phyloP scores from a whole-genome alignment of 2,329 filamentous ascomycete genomes.

The Colletotrichum sp. region DNA sequence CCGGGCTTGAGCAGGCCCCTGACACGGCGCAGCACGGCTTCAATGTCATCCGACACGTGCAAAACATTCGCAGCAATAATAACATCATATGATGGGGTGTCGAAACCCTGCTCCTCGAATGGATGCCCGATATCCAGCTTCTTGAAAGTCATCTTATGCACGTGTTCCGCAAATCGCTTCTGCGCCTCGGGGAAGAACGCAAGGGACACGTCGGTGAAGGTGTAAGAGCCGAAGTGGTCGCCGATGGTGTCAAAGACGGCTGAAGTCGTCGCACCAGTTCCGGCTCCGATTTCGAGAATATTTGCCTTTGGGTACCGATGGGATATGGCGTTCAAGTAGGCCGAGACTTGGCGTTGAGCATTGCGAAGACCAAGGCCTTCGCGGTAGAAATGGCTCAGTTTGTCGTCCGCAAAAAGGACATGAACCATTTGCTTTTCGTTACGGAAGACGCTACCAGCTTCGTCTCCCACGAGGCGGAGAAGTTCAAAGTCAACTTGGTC shows the following conservation, averaged over 20 bases:
- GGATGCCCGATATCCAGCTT: slow-evolving; percentile 36
- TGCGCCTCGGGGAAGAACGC: slow-evolving; percentile 38
- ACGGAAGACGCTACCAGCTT: not conserved
- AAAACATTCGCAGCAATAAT: slow-evolving; percentile 33
- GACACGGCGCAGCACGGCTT: slow-evolving; percentile 27
- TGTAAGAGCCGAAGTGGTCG: slow-evolving; percentile 20
- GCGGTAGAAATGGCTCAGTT: not conserved
- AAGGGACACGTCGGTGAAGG: slow-evolving; percentile 5
- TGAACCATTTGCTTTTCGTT: slow-evolving; percentile 1
- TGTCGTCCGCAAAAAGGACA: not conserved
- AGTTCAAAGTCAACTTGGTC: not conserved
- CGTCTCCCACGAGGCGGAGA: not conserved
- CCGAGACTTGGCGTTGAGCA: not conserved
- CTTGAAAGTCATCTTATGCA: slow-evolving; percentile 33
- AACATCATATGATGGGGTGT: slow-evolving; percentile 27
- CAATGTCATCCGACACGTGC: slow-evolving; percentile 30
- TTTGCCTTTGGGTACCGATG: slow-evolving; percentile 35
- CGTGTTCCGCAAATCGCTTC: slow-evolving; percentile 25
- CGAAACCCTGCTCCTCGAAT: slow-evolving; percentile 29
- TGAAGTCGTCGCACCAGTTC: slow-evolving; percentile 35
- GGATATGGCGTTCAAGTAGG: slow-evolving; percentile 24
- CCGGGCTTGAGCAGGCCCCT: slow-evolving; percentile 30
- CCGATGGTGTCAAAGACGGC: slow-evolving; percentile 25
- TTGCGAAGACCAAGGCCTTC: not conserved
- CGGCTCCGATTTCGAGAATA: slow-evolving; percentile 42